A percentile compares a stretch with the other conserved stretches of the same genome.
These are phyloP conservation scores for Sporormia fimetaria DNA, from an alignment of 495 filamentous ascomycete genomes.

Conservation along the genomic window DNA sequence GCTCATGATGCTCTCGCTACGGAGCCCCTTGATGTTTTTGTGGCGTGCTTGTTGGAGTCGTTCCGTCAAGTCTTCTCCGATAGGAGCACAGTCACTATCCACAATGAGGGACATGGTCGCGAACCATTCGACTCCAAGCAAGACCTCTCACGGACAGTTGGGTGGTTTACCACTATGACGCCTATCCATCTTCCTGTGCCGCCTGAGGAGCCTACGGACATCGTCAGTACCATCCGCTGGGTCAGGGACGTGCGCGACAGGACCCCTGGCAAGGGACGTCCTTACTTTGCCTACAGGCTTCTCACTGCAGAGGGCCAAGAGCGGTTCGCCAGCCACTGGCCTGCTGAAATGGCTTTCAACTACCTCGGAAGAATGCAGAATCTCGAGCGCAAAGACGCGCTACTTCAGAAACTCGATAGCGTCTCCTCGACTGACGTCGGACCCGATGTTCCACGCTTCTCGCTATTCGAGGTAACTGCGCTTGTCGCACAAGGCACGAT, in stretches of 20 bases:
- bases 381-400: slow-evolving; percentile 47
- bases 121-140: slow-evolving; percentile 24
- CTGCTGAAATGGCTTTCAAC: slow-evolving; percentile 62
- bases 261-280: slow-evolving; percentile 21
- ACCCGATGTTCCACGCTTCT: slow-evolving; percentile 45
- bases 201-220: slow-evolving; percentile 15
- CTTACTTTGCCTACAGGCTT: slow-evolving; percentile 36
- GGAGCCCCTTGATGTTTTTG: slow-evolving; percentile 28
- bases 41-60: slow-evolving; percentile 29
- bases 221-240: slow-evolving; percentile 25
- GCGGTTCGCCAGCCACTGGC: slow-evolving; percentile 39
- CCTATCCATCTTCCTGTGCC: slow-evolving; percentile 25
- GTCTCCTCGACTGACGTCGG: slow-evolving; percentile 40
- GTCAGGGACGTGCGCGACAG: slow-evolving; percentile 19
- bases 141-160: slow-evolving; percentile 29
- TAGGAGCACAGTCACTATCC: slow-evolving; percentile 17
- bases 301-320: slow-evolving; percentile 37
- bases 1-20: slow-evolving; percentile 22
- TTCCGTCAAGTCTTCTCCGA: slow-evolving; percentile 29
- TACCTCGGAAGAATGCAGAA: slow-evolving; percentile 56
- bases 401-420: slow-evolving; percentile 47
- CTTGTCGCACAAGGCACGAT: slow-evolving; percentile 49
- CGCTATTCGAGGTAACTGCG: slow-evolving; percentile 53
- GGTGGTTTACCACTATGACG: slow-evolving; percentile 30
- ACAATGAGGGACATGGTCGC: slow-evolving; percentile 32